Percentiles rank a stretch among this genome's conserved stretches.
Conservation (phyloP, 2,329 filamentous ascomycete genomes). For the Teratosphaeria gauchensis region DNA sequence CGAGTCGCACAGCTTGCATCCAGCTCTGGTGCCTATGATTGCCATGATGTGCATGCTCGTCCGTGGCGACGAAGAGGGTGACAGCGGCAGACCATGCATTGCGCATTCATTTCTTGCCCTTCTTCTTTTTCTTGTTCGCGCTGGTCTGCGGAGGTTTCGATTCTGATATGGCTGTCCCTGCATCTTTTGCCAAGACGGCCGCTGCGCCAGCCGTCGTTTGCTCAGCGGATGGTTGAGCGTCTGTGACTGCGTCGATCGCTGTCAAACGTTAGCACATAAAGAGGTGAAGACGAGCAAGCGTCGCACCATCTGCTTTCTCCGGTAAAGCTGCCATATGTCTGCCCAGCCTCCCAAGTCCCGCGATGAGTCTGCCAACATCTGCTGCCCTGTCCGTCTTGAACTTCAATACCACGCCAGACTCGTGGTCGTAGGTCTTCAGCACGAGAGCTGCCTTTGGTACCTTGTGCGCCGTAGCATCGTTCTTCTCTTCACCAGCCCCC, state of each 20-base stretch:
- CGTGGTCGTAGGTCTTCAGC: conserved; percentile 82
- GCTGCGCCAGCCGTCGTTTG: conserved; percentile 11
- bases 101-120: conserved; percentile 38
- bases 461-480: conserved; percentile 28
- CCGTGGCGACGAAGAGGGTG: not conserved
- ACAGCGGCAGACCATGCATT: not conserved
- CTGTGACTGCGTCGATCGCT: conserved; percentile 24
- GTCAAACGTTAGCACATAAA: not conserved
- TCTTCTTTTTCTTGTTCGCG: conserved; percentile 40
- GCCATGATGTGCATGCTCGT: not conserved
- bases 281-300: not conserved
- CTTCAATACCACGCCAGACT: conserved; percentile 72
- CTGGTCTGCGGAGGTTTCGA: conserved; percentile 17
- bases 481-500: conserved; percentile 17
- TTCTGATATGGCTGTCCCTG: conserved; percentile 6
- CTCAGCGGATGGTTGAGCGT: not conserved
- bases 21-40: not conserved
- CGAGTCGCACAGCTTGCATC: not conserved
- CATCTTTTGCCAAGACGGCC: conserved; percentile 4
- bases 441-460: conserved; percentile 60
- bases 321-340: conserved; percentile 47
- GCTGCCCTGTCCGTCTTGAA: conserved; percentile 86
- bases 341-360: conserved; percentile 66
- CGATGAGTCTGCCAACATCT: conserved; percentile 76
- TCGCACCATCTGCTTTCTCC: conserved; percentile 30